Evolutionary conservation across 1,284 basidiomycete genomes (phyloP), one percentile per base, ranked within the genome.

Genomic region (Schizopora paradoxa): DNA sequence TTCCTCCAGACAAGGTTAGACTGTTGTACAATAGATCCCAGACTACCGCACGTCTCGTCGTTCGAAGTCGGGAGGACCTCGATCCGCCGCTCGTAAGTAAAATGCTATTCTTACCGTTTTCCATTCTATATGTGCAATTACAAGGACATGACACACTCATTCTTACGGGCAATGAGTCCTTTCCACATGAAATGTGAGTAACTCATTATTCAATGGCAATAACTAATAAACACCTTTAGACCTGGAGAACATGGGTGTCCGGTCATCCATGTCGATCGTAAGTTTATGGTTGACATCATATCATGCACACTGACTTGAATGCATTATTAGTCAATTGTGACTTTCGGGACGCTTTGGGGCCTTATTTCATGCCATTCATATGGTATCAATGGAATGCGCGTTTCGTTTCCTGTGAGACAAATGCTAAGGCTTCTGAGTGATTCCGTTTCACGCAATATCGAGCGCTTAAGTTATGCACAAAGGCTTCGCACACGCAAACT

Each of bases 81-180:
- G 74, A 83, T 31, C 66, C 66, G 2, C 89, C 90, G 1, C 67
- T 93, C 51, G 79, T 82, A 58, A 39, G 65, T 62, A 5, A 34
- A 29, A 14, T 21, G 43, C 25, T 5, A 11, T 48, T 25, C 36
- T 40, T 4, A 44, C 26, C 28, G 25, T 39, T 13, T 16, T 44
- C 44, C 11, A 43, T 23, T 19, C 56, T 45, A 31, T 46, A 41
- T 54, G 16, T 45, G 21, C 25, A n/a, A 21, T 23, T 5, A 38
- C 18, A 47, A 77, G 72, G 81, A 93, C 60, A 91, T 93, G 89
- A 91, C 90, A 0, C 86, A 92, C 61, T 87, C 82, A 51, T 89
- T 86, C 59, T 68, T 93, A 10, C 79, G 90, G 13, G 88, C 90
- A 1, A 93, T 93, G 89, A 89, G 86, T 57, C 91, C 90, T 2